Percentiles rank a stretch among this genome's conserved stretches.
These are phyloP conservation scores for Suillus alpinus DNA, from an alignment of 768 basidiomycete genomes.

Conservation along the genomic window DNA sequence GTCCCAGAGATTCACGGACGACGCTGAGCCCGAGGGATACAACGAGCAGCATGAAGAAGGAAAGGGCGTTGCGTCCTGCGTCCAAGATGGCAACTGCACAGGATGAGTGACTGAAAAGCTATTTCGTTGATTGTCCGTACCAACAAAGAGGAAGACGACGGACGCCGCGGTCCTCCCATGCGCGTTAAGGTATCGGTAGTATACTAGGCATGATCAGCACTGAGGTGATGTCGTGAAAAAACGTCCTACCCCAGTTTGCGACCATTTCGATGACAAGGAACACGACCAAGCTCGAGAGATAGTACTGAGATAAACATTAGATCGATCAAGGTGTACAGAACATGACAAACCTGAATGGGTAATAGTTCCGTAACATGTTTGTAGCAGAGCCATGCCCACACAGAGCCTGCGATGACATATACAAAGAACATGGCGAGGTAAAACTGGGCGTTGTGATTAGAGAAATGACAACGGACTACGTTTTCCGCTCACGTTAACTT, in stretches of 20 bases:
- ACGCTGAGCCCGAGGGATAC: conserved; percentile 92
- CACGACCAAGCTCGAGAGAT: conserved; percentile 83
- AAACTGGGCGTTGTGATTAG: conserved; percentile 50
- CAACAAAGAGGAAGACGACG: conserved; percentile 90
- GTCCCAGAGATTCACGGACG: conserved; percentile 83
- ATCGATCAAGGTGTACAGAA: not conserved
- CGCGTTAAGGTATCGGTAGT: conserved; percentile 93
- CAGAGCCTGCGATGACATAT: conserved; percentile 65
- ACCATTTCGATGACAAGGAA: conserved; percentile 94
- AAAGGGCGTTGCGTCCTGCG: conserved; percentile 90
- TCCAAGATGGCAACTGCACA: conserved; percentile 87
- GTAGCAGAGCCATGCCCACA: conserved; percentile 85
- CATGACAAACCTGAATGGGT: conserved; percentile 69
- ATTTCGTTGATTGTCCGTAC: conserved; percentile 40
- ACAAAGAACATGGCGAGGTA: conserved; percentile 81
- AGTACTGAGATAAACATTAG: conserved; percentile 53
- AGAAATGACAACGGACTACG: not conserved
- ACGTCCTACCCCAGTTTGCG: conserved; percentile 75
- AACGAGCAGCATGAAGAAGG: conserved; percentile 92
- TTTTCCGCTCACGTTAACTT: conserved; percentile 73
- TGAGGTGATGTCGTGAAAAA: conserved; percentile 2
- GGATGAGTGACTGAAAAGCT: conserved; percentile 3
- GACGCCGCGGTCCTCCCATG: conserved; percentile 73
- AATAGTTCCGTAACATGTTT: conserved; percentile 79
- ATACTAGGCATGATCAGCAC: conserved; percentile 45